Conservation (phyloP, 805 yeast genomes). For the Tetrapisispora namnaoensis region DNA sequence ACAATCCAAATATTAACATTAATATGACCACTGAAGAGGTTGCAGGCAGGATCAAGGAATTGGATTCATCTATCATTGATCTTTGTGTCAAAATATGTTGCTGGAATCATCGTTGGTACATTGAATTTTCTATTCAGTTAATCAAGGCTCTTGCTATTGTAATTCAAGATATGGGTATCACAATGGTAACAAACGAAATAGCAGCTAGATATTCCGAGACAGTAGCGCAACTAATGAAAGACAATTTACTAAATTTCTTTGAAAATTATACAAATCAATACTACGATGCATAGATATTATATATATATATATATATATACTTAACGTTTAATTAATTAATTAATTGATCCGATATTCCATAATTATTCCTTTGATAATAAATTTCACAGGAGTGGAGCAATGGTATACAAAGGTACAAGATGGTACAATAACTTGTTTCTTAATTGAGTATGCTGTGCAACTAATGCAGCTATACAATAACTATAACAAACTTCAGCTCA, state of each 20-base stretch:
- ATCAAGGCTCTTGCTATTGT: conserved; percentile 48
- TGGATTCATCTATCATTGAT: conserved; percentile 54
- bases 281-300: conserved; percentile 17
- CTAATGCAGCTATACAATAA: too few relatives aligned
- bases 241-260: conserved; percentile 23
- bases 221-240: conserved; percentile 20
- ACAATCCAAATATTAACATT: conserved; percentile 12
- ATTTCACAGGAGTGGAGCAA: too few relatives aligned
- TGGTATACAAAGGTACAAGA: too few relatives aligned
- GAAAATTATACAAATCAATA: conserved; percentile 19
- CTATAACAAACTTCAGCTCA: too few relatives aligned
- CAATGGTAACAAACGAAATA: conserved; percentile 64
- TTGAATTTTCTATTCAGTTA: conserved; percentile 71
- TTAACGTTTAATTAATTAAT: background rate
- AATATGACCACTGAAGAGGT: conserved; percentile 25
- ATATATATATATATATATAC: background rate
- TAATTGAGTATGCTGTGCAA: too few relatives aligned
- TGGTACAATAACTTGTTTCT: too few relatives aligned
- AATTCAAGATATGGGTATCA: conserved; percentile 66
- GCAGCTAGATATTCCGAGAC: conserved; percentile 52
- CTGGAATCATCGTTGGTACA: conserved; percentile 98
- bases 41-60: conserved; percentile 23
- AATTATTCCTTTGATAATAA: too few relatives aligned
- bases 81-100: conserved; percentile 69
- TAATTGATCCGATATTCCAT: too few relatives aligned